phyloP scores from a whole-genome alignment of 495 filamentous ascomycete genomes.

The Penicillium coprophilum region DNA sequence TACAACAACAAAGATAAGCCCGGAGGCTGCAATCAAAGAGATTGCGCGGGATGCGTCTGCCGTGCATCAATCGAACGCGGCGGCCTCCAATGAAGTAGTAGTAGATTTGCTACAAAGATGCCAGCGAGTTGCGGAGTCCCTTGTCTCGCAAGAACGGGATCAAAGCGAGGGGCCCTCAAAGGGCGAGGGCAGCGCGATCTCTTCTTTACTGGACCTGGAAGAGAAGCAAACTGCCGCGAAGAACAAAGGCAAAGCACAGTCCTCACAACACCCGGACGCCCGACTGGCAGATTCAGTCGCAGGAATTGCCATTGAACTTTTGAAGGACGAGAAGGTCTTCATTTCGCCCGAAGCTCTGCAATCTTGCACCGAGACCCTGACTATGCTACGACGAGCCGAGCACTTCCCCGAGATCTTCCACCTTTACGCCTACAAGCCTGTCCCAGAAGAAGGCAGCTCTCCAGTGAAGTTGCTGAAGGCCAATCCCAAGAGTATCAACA shows the following conservation, averaged over 20 bases:
- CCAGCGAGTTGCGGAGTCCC: constrained; percentile 37
- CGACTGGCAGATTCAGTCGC: constrained; percentile 48
- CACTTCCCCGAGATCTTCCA: constrained; percentile 75
- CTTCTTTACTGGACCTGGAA: constrained; percentile 52
- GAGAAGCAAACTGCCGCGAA: constrained; percentile 35
- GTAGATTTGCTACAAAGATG: constrained; percentile 46
- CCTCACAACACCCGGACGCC: constrained; percentile 20
- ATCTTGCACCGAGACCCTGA: constrained; percentile 69
- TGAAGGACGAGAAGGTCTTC: constrained; percentile 76
- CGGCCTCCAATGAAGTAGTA: constrained; percentile 42
- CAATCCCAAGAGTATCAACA: constrained; percentile 65
- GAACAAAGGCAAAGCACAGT: constrained; percentile 19
- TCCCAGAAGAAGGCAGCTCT: constrained; percentile 59
- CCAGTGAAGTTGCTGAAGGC: constrained; percentile 59
- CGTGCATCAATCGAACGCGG: constrained; percentile 33
- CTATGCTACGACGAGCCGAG: constrained; percentile 65
- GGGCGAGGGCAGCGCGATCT: constrained; percentile 43
- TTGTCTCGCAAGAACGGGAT: constrained; percentile 35
- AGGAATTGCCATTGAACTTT: constrained; percentile 57
- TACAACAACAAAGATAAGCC: constrained; percentile 9
- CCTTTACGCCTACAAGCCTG: constrained; percentile 81
- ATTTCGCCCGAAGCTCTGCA: constrained; percentile 71
- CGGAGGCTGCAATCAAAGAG: constrained; percentile 25
- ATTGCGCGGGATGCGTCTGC: constrained; percentile 30
- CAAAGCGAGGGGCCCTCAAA: constrained; percentile 15